Evolutionary conservation across 2,329 filamentous ascomycete species (phyloP).

Genomic region (Moelleriella libera): DNA sequence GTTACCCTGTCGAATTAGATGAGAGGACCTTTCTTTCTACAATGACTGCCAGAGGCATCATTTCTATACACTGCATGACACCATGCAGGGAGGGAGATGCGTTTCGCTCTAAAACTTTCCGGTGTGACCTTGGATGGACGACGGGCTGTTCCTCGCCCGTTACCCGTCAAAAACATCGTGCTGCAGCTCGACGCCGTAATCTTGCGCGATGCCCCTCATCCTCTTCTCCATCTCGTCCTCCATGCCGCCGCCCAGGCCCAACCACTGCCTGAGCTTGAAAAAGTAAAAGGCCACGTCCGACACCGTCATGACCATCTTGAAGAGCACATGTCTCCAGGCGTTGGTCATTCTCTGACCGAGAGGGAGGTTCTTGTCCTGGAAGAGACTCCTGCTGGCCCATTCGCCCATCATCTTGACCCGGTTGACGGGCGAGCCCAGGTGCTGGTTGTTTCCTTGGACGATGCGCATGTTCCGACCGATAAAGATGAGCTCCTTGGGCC

Average conservation of each 20-base stretch:
- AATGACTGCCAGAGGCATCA: too few species aligned
- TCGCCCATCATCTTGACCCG: conserved; percentile 84
- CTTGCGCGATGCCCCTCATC: conserved; percentile 79
- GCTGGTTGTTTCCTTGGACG: conserved; percentile 87
- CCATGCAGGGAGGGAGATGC: too few species aligned
- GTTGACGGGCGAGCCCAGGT: conserved; percentile 79
- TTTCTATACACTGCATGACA: too few species aligned
- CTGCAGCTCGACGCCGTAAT: conserved; percentile 83
- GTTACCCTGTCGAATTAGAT: too few species aligned
- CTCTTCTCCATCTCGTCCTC: conserved; percentile 84
- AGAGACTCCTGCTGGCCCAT: conserved; percentile 79
- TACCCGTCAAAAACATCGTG: conserved; percentile 80
- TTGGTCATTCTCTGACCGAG: conserved; percentile 50
- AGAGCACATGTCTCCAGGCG: conserved; percentile 67
- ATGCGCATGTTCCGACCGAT: conserved; percentile 86
- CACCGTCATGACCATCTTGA: conserved; percentile 59
- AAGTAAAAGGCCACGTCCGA: conserved; percentile 77
- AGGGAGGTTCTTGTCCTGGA: conserved; percentile 54
- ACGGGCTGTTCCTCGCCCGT: not conserved
- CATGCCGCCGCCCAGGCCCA: conserved; percentile 72
- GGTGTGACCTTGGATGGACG: too few species aligned
- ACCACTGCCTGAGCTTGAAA: conserved; percentile 59
- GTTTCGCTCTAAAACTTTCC: too few species aligned
- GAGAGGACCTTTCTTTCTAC: too few species aligned
- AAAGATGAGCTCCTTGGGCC: conserved; percentile 83